Evolutionary conservation across 257 asterid genomes (phyloP).

Genomic region (Ophiorrhiza pumila): DNA sequence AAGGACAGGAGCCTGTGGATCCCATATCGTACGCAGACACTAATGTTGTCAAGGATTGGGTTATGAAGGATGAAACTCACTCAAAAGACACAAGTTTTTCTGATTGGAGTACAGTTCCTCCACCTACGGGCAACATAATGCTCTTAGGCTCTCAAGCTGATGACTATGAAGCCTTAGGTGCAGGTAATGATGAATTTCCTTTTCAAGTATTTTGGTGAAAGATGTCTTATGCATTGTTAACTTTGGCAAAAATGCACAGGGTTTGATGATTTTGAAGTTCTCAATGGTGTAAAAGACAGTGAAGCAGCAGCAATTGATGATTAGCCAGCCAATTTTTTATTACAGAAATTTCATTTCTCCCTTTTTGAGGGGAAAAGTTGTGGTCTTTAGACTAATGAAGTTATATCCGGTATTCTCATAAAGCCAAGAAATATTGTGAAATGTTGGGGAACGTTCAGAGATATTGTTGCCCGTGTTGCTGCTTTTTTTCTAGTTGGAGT

Average conservation of each 20-base stretch:
- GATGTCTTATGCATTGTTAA: constrained; percentile 5
- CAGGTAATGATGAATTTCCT: constrained; percentile 50
- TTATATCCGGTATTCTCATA: not conserved
- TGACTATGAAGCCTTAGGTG: constrained; percentile 75
- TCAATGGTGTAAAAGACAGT: constrained; percentile 52
- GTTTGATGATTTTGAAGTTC: constrained; percentile 74
- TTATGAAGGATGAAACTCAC: constrained; percentile 43
- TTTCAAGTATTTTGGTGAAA: not conserved
- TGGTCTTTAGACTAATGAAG: not conserved
- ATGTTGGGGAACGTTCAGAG: no score
- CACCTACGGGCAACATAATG: constrained; percentile 53
- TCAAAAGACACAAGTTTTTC: constrained; percentile 33
- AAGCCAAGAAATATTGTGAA: not conserved
- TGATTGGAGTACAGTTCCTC: constrained; percentile 73
- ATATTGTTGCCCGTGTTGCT: not conserved
- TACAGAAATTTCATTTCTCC: not conserved
- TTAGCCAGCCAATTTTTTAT: not conserved
- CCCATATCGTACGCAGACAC: constrained; percentile 57
- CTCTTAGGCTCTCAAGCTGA: constrained; percentile 52
- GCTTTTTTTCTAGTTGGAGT: not conserved
- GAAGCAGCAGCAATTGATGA: constrained; percentile 53
- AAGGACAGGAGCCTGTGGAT: constrained; percentile 50
- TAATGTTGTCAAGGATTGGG: constrained; percentile 60
- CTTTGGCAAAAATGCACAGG: constrained; percentile 41
- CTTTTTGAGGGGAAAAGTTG: not conserved